Evolutionary conservation across 2,329 filamentous ascomycete genomes (phyloP), one percentile per base, ranked within the genome.

Genomic region (Coniochaeta prunicola): DNA sequence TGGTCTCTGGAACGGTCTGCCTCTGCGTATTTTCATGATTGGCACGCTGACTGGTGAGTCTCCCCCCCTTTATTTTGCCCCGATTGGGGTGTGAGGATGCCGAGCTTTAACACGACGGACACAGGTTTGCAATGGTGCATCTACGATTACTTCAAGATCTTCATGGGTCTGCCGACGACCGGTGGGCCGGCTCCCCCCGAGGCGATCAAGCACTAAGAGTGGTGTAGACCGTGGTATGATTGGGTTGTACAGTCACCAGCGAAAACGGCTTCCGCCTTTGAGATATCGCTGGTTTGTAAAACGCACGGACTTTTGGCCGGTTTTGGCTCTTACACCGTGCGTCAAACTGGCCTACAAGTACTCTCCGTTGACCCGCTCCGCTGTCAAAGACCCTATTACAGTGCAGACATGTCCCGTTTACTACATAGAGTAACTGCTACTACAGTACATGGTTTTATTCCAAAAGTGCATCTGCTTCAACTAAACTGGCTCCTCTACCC

Each of bases 1-100:
- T 15, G 92, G 92, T 19, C 81, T 96, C 30, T 96, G 92, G 92
- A 96, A 96, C 69, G 92, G 92, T 9, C 76, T 97, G 50, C 88
- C 90, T 0, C 88, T 96, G 56, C 71, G 82, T 59, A 96, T 96
- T 68, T 86, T 96, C 68, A 96, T 96, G 92, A 91, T 96, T 64
- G 90, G 88, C 65, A 89, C 86, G 31, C 73, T 89, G 69, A 96
- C 90, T 26, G 91, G 90, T 60, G 40, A 45, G 40, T 24, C 12
- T 12, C n/a, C n/a, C 19, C 40, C 40, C 40, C 19, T 19, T 8
- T 45, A n/a, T 24, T 45, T 12, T 36, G 26, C 8, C 26, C 9
- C 15, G 1, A 9, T 26, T 45, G 12, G 5, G 17, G 28, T 90
- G 88, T 92, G 63, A 88, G 88, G 65, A 89, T 86, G 24, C 73